Base-by-base conservation (phyloP, 139 green algal species). In the Chlorella ohadii region DNA sequence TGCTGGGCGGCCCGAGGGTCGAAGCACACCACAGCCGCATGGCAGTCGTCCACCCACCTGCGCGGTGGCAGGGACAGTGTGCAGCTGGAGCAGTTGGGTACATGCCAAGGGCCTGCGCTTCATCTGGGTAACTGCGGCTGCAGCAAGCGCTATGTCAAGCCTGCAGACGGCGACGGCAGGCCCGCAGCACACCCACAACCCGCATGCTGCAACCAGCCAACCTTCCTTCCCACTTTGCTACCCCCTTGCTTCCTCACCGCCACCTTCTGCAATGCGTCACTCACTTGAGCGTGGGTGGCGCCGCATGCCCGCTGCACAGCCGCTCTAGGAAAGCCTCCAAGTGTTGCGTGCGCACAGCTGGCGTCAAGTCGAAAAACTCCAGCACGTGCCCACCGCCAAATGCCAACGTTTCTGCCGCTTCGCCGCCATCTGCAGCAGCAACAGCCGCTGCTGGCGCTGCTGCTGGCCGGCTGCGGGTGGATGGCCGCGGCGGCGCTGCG, bases 41-140 rank as follows among this genome's bases (percentile, higher is more conserved):
- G 55, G 57, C 56, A 72, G 68, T 85, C 81, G n/a, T 85, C 81
- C 56, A 85, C 81, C 70, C 81, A 81, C 57, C 79, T 84, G 79
- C 4, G 27, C 1, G 33, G 9, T 27, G 59, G 23, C 44, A 34
- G 27, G 33, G 22, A 23, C 20, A 22, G 22, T n/a, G n/a, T n/a
- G n/a, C n/a, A n/a, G n/a, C n/a, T 16, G 44, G 44, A 51, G 44
- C 44, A 51, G 44, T 9, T 51, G 44, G 44, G 6, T 51, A 9
- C 44, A 51, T 51, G 44, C 44, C 44, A 51, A 51, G 44, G 44
- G n/a, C n/a, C n/a, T n/a, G n/a, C n/a, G n/a, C n/a, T n/a, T n/a
- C n/a, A n/a, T n/a, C n/a, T n/a, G n/a, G n/a, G n/a, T n/a, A n/a
- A n/a, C n/a, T n/a, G n/a, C 44, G 6, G 44, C 9, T 51, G 44